phyloP scores from a whole-genome alignment of 2,329 filamentous ascomycete genomes.

The Macrophomina tecta region DNA sequence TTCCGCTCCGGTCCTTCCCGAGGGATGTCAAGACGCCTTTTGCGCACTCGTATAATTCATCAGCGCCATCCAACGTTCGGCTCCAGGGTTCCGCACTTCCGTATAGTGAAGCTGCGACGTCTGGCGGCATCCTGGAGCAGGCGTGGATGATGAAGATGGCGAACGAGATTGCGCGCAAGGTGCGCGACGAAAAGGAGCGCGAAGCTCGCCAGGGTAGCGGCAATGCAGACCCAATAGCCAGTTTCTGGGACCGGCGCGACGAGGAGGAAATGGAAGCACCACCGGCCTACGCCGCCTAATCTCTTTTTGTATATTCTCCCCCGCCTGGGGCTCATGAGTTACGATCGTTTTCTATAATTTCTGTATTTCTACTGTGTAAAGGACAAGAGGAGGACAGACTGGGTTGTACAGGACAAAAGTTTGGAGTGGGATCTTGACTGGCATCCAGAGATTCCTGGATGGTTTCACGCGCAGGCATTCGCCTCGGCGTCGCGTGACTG shows the following conservation, averaged over 20 bases:
- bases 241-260: slow-evolving; percentile 36
- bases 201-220: slow-evolving; percentile 28
- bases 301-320: not conserved
- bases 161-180: slow-evolving; percentile 83
- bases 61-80: slow-evolving; percentile 11
- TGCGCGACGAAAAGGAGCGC: slow-evolving; percentile 79
- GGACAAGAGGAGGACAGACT: not conserved
- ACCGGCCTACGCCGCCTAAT: slow-evolving; percentile 43
- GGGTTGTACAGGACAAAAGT: slow-evolving; percentile 9
- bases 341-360: slow-evolving; percentile 21
- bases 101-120: slow-evolving; percentile 30
- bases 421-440: slow-evolving; percentile 19
- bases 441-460: slow-evolving; percentile 11
- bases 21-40: slow-evolving; percentile 29
- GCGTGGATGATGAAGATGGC: slow-evolving; percentile 95
- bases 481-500: slow-evolving; percentile 11
- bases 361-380: slow-evolving; percentile 19
- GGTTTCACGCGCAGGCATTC: slow-evolving; percentile 21
- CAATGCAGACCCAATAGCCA: slow-evolving; percentile 14
- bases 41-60: slow-evolving; percentile 29
- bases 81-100: slow-evolving; percentile 28
- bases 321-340: not conserved
- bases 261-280: slow-evolving; percentile 41
- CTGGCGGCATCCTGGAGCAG: slow-evolving; percentile 71
- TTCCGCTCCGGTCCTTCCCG: slow-evolving; percentile 32